These are phyloP conservation scores for Phtheirospermum japonicum DNA, from an alignment of 257 asterid species.

Conservation along the genomic window DNA sequence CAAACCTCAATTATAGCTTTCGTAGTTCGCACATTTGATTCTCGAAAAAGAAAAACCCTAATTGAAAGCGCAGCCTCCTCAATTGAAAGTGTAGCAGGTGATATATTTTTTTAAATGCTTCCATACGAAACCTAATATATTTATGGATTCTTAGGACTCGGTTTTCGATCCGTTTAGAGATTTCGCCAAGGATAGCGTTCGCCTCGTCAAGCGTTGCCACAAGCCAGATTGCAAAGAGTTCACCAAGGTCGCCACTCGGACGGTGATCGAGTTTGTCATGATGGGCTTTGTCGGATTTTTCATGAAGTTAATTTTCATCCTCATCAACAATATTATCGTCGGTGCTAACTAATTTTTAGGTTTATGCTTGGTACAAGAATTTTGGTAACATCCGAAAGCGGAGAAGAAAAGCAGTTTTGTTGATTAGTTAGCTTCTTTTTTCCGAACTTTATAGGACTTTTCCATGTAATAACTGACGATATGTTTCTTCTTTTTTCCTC, in stretches of 20 bases:
- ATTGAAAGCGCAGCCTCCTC: too few relatives aligned
- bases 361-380: conserved; percentile 21
- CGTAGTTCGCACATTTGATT: too few relatives aligned
- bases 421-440: conserved; percentile 28
- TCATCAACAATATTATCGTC: conserved; percentile 57
- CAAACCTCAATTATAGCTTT: too few relatives aligned
- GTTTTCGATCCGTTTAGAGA: conserved; percentile 61
- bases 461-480: too few relatives aligned
- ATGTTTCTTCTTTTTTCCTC: too few relatives aligned
- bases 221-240: conserved; percentile 65
- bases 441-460: too few relatives aligned
- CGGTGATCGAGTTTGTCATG: too few relatives aligned
- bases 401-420: conserved; percentile 28
- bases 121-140: too few relatives aligned
- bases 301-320: conserved; percentile 60
- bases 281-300: conserved; percentile 63
- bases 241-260: conserved; percentile 55
- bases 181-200: conserved; percentile 56
- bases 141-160: conserved; percentile 57
- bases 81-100: too few relatives aligned
- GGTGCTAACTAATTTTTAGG: conserved; percentile 41
- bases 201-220: conserved; percentile 65
- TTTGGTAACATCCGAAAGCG: conserved; percentile 6
- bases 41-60: too few relatives aligned
- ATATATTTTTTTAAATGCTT: too few relatives aligned